Evolutionary conservation across 2,329 filamentous ascomycete species (phyloP).

Genomic region (Stagonosporopsis cucurbitacearum): DNA sequence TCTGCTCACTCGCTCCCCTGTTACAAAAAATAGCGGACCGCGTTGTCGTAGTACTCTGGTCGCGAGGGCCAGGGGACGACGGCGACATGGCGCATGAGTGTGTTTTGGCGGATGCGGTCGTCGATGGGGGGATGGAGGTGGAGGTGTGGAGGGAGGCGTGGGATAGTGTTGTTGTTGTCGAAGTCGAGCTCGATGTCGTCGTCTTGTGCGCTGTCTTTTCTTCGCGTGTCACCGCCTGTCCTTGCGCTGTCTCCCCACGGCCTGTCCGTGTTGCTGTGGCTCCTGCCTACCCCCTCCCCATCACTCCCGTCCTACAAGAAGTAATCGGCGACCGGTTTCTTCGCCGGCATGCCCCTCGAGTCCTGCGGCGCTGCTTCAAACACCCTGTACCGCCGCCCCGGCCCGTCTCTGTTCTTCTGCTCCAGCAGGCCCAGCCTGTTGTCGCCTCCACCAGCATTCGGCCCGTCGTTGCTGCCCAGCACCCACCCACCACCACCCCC

Average conservation of each 20-base stretch:
- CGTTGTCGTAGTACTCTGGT: not conserved
- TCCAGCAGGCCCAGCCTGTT: constrained; percentile 46
- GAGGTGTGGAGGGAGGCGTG: too few relatives aligned
- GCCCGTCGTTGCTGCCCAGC: constrained; percentile 40
- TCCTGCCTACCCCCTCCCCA: not conserved
- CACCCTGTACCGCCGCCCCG: constrained; percentile 88
- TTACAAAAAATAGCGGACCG: not conserved
- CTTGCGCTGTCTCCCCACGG: constrained; percentile 56
- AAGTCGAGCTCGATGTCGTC: too few relatives aligned
- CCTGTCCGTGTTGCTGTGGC: too few relatives aligned
- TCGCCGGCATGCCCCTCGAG: constrained; percentile 95
- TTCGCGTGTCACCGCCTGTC: too few relatives aligned
- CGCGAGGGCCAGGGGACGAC: not conserved
- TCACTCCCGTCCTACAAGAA: constrained; percentile 66
- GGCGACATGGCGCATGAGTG: not conserved
- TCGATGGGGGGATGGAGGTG: constrained; percentile 23
- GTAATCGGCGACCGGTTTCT: constrained; percentile 97
- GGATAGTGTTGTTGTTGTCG: too few relatives aligned
- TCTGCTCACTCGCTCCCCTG: too few relatives aligned
- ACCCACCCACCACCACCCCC: constrained; percentile 51
- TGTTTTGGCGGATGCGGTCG: constrained; percentile 20
- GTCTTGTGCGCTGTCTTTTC: too few relatives aligned
- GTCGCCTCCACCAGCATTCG: constrained; percentile 45
- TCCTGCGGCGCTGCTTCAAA: constrained; percentile 98
- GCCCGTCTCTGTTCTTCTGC: constrained; percentile 62